Percentiles rank a stretch among this genome's conserved stretches.
Evolutionary conservation across 305 asterid species (phyloP).

Genomic region (Fraxinus albicans): DNA sequence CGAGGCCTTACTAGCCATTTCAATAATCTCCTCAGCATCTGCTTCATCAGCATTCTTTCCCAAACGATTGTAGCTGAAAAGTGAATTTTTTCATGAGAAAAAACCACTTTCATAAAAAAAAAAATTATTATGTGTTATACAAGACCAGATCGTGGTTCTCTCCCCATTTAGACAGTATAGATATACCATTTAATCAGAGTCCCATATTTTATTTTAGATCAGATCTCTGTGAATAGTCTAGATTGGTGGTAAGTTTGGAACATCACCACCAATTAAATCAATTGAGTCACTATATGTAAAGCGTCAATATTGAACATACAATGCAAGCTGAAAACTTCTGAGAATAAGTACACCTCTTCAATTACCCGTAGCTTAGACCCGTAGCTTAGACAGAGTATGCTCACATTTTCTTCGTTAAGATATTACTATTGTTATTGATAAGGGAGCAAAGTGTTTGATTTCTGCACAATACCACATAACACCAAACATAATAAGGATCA

Average conservation of each 20-base stretch:
- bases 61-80: constrained; percentile 72
- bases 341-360: not conserved
- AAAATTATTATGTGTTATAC: not conserved
- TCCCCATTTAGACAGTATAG: not conserved
- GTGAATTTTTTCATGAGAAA: constrained; percentile 19
- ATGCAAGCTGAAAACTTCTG: not conserved
- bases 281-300: not conserved
- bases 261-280: not conserved
- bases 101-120: constrained; percentile 1
- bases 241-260: not conserved
- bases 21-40: constrained; percentile 89
- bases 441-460: not conserved
- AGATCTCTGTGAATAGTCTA: not conserved
- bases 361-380: not conserved
- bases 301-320: not conserved
- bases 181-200: not conserved
- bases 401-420: not conserved
- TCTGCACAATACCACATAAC: not conserved
- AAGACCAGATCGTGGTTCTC: not conserved
- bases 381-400: not conserved
- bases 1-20: constrained; percentile 69
- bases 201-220: not conserved
- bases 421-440: not conserved
- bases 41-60: constrained; percentile 77
- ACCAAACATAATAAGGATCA: not conserved